Evolutionary conservation across 768 basidiomycete genomes (phyloP).

Genomic region (Goffeauzyma gilvescens): DNA sequence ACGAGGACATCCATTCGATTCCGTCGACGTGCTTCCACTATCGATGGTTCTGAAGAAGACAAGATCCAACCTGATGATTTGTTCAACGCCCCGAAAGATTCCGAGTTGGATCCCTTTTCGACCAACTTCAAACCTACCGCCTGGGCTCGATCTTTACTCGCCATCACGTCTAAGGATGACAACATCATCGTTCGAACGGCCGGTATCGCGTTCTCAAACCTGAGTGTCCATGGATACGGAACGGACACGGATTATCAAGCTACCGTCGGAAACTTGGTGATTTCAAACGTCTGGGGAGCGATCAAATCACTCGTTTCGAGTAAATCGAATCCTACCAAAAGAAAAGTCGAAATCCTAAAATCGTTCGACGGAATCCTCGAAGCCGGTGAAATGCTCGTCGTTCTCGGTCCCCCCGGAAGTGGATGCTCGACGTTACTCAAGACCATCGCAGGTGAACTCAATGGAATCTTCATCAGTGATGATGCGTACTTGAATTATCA

Average conservation of each 20-base stretch:
- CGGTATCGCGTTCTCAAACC: constrained; percentile 34
- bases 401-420: constrained; percentile 36
- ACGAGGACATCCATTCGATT: constrained; percentile 4
- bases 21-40: background rate
- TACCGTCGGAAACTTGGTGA: constrained; percentile 32
- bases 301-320: no score
- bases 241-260: constrained; percentile 35
- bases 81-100: constrained; percentile 25
- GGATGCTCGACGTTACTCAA: constrained; percentile 39
- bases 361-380: constrained; percentile 48
- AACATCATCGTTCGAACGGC: constrained; percentile 24
- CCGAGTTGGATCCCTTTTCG: constrained; percentile 32
- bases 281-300: constrained; percentile 11
- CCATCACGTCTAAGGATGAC: constrained; percentile 15
- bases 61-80: constrained; percentile 9
- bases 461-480: constrained; percentile 26
- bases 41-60: background rate
- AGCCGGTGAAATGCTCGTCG: constrained; percentile 58
- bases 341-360: constrained; percentile 38
- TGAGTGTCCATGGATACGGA: constrained; percentile 31
- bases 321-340: constrained; percentile 18
- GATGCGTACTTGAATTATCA: constrained; percentile 25
- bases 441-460: constrained; percentile 35
- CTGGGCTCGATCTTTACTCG: constrained; percentile 30
- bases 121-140: constrained; percentile 30